These are phyloP conservation scores for Aurifilum marmelostoma DNA, from an alignment of 2,329 filamentous ascomycete species.

Conservation along the genomic window DNA sequence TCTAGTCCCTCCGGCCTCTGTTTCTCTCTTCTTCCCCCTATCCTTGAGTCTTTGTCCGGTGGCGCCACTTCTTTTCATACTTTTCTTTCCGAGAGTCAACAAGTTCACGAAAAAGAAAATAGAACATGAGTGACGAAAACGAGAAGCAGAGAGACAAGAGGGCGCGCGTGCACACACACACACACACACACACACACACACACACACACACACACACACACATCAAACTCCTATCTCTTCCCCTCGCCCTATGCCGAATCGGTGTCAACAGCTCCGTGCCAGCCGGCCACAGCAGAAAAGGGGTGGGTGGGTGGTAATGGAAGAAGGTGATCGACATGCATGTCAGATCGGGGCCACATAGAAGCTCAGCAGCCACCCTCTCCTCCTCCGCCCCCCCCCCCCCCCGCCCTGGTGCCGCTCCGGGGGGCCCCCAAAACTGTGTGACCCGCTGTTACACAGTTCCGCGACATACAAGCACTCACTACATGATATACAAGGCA, in stretches of 20 bases:
- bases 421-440: neutral
- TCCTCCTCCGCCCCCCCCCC: too few species aligned
- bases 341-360: slow-evolving; percentile 17
- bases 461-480: neutral
- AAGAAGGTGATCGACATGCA: slow-evolving; percentile 10
- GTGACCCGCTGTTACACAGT: neutral
- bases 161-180: too few species aligned
- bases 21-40: neutral
- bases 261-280: neutral
- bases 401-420: neutral
- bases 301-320: too few species aligned
- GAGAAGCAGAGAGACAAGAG: neutral
- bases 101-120: too few species aligned
- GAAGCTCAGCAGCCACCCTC: slow-evolving; percentile 3
- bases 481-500: neutral
- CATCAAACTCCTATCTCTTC: neutral
- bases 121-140: too few species aligned
- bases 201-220: too few species aligned
- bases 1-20: neutral
- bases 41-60: neutral
- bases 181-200: too few species aligned
- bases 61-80: neutral
- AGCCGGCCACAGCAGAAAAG: neutral
- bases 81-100: too few species aligned
- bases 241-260: neutral